A percentile compares a stretch with the other conserved stretches of the same genome.
phyloP scores from a whole-genome alignment of 306 rosid genomes.

The Begonia peltatifolia region DNA sequence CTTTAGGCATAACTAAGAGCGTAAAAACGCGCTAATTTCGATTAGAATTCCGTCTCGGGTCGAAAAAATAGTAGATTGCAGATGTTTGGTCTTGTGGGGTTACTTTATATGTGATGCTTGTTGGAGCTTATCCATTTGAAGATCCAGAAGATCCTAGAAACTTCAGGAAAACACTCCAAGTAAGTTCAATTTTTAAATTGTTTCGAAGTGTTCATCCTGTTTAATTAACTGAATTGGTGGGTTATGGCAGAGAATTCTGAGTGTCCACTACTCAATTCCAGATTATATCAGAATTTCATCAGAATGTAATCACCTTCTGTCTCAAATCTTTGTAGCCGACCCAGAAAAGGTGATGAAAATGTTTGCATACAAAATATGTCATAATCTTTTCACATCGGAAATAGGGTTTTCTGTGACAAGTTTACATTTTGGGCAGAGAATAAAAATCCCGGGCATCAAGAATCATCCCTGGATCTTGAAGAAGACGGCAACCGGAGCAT shows the following conservation, averaged over 20 bases:
- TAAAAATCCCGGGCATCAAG: conserved; percentile 70
- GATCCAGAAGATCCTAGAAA: conserved; percentile 91
- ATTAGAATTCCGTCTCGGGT: no score
- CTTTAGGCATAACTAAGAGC: no score
- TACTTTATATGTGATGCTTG: conserved; percentile 95
- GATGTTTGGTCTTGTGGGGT: conserved; percentile 99
- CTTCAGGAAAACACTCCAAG: conserved; percentile 93
- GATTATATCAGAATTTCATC: conserved; percentile 58
- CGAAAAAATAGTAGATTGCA: conserved; percentile 32
- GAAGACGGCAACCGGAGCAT: conserved; percentile 39
- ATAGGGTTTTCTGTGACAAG: background rate
- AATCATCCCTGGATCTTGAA: conserved; percentile 65
- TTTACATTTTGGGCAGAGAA: conserved; percentile 39
- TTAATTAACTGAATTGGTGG: background rate
- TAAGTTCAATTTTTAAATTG: conserved; percentile 8
- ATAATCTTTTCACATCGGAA: background rate
- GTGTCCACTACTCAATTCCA: conserved; percentile 78
- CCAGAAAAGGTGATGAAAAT: conserved; percentile 54
- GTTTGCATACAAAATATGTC: background rate
- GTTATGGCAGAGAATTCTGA: conserved; percentile 69
- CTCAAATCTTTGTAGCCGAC: conserved; percentile 69
- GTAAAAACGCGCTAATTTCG: no score
- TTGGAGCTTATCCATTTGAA: conserved; percentile 98
- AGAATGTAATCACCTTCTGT: conserved; percentile 79
- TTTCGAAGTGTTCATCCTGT: background rate